phyloP scores from a whole-genome alignment of 108 stramenopile species.

The Fistulifera solaris region DNA sequence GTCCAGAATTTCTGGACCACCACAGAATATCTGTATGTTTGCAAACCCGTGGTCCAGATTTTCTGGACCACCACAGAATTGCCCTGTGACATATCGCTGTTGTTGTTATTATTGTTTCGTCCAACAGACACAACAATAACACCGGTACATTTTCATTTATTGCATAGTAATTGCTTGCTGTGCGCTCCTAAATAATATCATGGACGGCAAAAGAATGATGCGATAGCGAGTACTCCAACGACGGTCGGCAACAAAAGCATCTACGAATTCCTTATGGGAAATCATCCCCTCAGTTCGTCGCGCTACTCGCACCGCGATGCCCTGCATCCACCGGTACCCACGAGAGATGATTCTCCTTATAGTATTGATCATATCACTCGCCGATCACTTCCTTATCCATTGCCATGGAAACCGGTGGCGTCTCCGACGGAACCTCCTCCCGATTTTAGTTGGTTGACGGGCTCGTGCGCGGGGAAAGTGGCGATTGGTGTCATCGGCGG shows the following conservation, averaged over 20 bases:
- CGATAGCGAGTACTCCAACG: too few relatives aligned
- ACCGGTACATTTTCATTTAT: too few relatives aligned
- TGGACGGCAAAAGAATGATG: too few relatives aligned
- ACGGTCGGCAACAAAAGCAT: constrained; percentile 15
- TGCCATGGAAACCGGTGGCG: constrained; percentile 50
- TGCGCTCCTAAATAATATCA: too few relatives aligned
- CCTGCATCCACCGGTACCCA: constrained; percentile 50
- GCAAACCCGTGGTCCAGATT: too few relatives aligned
- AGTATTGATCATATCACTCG: constrained; percentile 35
- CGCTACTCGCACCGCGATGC: constrained; percentile 55
- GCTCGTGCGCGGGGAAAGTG: constrained; percentile 77
- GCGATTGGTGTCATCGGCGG: constrained; percentile 83
- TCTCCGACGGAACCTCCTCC: constrained; percentile 61
- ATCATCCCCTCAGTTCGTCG: constrained; percentile 33
- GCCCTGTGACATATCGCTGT: too few relatives aligned
- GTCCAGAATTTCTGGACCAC: too few relatives aligned
- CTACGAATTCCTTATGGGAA: constrained; percentile 57
- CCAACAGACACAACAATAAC: too few relatives aligned
- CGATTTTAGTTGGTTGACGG: constrained; percentile 73
- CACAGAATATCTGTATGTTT: too few relatives aligned
- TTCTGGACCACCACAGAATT: too few relatives aligned
- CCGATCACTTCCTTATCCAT: constrained; percentile 53
- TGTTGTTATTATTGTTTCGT: too few relatives aligned
- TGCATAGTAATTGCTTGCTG: too few relatives aligned
- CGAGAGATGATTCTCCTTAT: constrained; percentile 7